A percentile compares a stretch with the other conserved stretches of the same genome.
Conservation (phyloP, 352 stramenopile genomes). For the Globisporangium echinulatum region DNA sequence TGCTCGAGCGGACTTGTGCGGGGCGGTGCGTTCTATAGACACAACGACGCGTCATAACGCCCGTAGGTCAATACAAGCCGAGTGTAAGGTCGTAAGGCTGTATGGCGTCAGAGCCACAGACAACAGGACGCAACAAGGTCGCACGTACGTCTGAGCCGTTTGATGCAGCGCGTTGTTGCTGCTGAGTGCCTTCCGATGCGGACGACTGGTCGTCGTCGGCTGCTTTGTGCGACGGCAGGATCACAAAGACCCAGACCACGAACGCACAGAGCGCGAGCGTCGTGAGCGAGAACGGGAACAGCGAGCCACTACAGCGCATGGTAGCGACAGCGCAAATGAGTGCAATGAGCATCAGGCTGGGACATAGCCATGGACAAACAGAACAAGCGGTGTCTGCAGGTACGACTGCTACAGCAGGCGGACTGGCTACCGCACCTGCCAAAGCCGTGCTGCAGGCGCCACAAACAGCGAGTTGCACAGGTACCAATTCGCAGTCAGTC, state of each 20-base stretch:
- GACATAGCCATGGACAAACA: too few species aligned
- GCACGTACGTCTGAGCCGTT: neutral
- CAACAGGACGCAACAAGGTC: too few species aligned
- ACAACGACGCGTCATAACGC: slow-evolving; percentile 10
- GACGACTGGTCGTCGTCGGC: neutral
- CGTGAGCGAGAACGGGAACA: slow-evolving; percentile 46
- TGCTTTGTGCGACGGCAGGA: slow-evolving; percentile 24
- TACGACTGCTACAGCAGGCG: neutral
- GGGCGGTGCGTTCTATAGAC: too few species aligned
- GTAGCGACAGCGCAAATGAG: neutral
- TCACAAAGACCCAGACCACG: slow-evolving; percentile 37
- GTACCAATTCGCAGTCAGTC: too few species aligned
- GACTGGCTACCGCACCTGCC: neutral
- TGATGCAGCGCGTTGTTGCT: neutral
- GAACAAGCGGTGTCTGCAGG: too few species aligned
- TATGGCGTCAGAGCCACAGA: too few species aligned
- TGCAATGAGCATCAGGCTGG: too few species aligned
- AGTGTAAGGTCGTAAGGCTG: too few species aligned
- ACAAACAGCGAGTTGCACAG: too few species aligned
- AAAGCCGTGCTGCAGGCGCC: neutral
- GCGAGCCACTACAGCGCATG: slow-evolving; percentile 18
- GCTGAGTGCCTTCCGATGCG: too few species aligned
- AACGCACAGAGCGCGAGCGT: slow-evolving; percentile 26
- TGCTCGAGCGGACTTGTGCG: slow-evolving; percentile 32
- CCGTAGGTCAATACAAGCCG: neutral